phyloP scores from a whole-genome alignment of 2,329 filamentous ascomycete species.

The Colletotrichum sp. region DNA sequence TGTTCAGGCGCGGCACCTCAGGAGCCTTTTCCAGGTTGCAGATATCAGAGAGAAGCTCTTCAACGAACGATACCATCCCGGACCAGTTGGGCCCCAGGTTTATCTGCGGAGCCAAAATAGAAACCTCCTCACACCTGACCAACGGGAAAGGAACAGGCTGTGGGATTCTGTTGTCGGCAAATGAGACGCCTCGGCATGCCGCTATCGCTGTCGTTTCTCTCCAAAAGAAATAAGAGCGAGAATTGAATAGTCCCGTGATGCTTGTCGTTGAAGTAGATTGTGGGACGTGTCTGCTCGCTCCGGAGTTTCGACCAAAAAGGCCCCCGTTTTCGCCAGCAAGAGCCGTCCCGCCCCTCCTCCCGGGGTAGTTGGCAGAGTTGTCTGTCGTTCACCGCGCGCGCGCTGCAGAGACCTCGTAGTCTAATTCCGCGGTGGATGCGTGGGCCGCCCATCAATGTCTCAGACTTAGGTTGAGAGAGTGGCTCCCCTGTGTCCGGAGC shows the following conservation, averaged over 20 bases:
- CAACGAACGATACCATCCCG: background rate
- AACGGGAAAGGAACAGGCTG: background rate
- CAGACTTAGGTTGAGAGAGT: background rate
- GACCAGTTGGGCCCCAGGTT: background rate
- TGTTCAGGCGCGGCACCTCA: background rate
- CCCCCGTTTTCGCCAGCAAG: background rate
- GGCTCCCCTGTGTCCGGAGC: background rate
- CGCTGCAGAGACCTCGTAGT: background rate
- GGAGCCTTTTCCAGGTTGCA: background rate
- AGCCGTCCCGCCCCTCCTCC: background rate
- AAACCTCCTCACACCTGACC: background rate
- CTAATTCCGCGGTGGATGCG: background rate
- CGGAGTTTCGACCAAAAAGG: background rate
- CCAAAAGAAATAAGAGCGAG: background rate
- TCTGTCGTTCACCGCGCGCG: background rate
- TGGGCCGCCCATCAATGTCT: conserved; percentile 12
- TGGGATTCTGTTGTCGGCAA: background rate
- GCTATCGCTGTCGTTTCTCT: background rate
- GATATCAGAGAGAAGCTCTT: background rate
- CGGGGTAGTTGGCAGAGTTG: background rate
- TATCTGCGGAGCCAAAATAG: background rate
- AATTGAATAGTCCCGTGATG: background rate
- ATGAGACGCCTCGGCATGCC: background rate
- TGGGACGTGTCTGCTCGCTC: background rate
- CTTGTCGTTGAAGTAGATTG: background rate